Evolutionary conservation across 1,284 basidiomycete species (phyloP).

Genomic region (Irpex rosettiformis): DNA sequence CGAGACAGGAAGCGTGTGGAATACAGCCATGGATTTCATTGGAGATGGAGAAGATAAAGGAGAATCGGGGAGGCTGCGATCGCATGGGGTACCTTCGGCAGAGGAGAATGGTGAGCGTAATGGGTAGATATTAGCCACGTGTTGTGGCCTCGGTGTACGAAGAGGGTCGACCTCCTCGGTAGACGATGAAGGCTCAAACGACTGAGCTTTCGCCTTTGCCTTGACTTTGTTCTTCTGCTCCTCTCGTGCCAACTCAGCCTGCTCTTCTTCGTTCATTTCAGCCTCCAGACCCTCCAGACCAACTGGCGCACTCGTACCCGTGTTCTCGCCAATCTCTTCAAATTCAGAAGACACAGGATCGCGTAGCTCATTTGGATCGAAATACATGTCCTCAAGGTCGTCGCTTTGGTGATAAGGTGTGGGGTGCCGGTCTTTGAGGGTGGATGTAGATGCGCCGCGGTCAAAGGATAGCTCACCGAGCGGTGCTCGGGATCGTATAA

Average conservation of each 20-base stretch:
- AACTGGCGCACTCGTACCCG: background rate
- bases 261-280: conserved; percentile 13
- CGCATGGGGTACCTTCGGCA: conserved; percentile 11
- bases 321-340: conserved; percentile 12
- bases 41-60: conserved; percentile 12
- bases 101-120: conserved; percentile 13
- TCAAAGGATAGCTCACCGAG: conserved; percentile 8
- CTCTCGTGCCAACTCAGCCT: background rate
- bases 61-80: conserved; percentile 7
- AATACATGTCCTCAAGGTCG: conserved; percentile 16
- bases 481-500: conserved; percentile 6
- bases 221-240: background rate
- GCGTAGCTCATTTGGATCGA: conserved; percentile 1
- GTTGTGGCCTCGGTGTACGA: conserved; percentile 10
- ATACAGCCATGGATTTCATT: conserved; percentile 8
- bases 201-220: background rate
- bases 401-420: conserved; percentile 14
- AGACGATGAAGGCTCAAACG: background rate
- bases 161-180: conserved; percentile 1
- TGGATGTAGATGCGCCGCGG: background rate
- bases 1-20: conserved; percentile 2
- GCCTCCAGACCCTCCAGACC: conserved; percentile 13
- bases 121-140: conserved; percentile 12
- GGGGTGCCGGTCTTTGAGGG: conserved; percentile 7
- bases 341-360: conserved; percentile 3